Evolutionary conservation across 768 basidiomycete genomes (phyloP).

Genomic region (Rubroboletus pulcherrimus): DNA sequence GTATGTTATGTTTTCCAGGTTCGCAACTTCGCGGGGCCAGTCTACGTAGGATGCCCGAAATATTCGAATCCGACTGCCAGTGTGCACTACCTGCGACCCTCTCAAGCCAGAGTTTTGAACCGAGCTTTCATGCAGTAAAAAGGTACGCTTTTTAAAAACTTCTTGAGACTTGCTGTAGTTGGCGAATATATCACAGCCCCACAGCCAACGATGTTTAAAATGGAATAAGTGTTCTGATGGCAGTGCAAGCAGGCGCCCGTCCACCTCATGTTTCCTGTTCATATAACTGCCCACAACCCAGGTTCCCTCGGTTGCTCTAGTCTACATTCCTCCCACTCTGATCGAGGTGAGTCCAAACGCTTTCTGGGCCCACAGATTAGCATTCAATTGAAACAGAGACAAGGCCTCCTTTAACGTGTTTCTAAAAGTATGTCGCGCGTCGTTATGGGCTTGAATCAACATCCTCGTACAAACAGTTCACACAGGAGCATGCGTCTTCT

Average conservation of each 20-base stretch:
- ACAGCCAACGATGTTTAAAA: not conserved
- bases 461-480: not conserved
- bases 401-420: not conserved
- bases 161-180: not conserved
- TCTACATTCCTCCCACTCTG: not conserved
- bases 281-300: not conserved
- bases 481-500: constrained; percentile 23
- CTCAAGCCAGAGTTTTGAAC: not conserved
- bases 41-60: too few species aligned
- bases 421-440: constrained; percentile 3
- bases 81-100: not conserved
- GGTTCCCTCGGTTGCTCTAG: not conserved
- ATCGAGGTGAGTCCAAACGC: not conserved
- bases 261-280: not conserved
- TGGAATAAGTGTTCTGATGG: not conserved
- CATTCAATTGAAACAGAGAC: not conserved
- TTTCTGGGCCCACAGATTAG: not conserved
- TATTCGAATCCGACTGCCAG: too few species aligned
- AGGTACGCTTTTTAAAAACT: not conserved
- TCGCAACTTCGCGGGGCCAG: too few species aligned
- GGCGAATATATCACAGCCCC: not conserved
- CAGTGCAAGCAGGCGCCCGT: not conserved
- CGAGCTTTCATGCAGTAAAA: not conserved
- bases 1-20: too few species aligned
- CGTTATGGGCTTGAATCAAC: not conserved